These are phyloP conservation scores for Phascolomyces articulosus DNA, from an alignment of 371 early-diverging fungal genomes.

Conservation along the genomic window DNA sequence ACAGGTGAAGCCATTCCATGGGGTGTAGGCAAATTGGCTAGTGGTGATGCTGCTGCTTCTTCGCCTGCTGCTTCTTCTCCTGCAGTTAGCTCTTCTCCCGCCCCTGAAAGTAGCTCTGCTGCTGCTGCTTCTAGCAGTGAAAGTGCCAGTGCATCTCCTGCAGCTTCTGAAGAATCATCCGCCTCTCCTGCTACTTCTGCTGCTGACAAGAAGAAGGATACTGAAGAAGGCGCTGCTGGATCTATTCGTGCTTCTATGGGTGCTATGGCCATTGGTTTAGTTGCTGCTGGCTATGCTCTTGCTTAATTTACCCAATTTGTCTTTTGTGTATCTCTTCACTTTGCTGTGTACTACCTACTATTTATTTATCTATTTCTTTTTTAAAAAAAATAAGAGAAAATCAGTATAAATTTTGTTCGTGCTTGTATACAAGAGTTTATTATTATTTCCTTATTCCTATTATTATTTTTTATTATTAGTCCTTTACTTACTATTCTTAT, in stretches of 20 bases:
- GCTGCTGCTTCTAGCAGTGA: constrained; percentile 6
- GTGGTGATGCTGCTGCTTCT: constrained; percentile 12
- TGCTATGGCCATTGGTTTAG: background rate
- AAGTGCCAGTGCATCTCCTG: background rate
- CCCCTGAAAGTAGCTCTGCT: constrained; percentile 1
- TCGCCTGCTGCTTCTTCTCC: constrained; percentile 11
- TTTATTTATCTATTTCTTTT: too few species aligned
- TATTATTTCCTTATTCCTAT: too few species aligned
- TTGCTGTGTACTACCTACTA: background rate
- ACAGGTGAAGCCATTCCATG: constrained; percentile 29
- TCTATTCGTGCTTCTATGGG: background rate
- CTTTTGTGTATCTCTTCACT: background rate
- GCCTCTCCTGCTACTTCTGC: background rate
- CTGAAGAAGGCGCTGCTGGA: background rate
- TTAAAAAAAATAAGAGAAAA: too few species aligned
- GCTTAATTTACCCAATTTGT: constrained; percentile 10
- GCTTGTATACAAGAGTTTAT: too few species aligned
- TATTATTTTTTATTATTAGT: too few species aligned
- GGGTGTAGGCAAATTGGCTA: constrained; percentile 25
- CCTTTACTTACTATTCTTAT: too few species aligned
- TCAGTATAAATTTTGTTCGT: too few species aligned
- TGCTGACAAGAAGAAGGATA: background rate
- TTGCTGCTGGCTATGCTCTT: constrained; percentile 9
- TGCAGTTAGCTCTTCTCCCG: background rate
- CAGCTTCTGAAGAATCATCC: background rate